Evolutionary conservation across 768 basidiomycete genomes (phyloP), one percentile per base, ranked within the genome.

Genomic region (Postia placenta): DNA sequence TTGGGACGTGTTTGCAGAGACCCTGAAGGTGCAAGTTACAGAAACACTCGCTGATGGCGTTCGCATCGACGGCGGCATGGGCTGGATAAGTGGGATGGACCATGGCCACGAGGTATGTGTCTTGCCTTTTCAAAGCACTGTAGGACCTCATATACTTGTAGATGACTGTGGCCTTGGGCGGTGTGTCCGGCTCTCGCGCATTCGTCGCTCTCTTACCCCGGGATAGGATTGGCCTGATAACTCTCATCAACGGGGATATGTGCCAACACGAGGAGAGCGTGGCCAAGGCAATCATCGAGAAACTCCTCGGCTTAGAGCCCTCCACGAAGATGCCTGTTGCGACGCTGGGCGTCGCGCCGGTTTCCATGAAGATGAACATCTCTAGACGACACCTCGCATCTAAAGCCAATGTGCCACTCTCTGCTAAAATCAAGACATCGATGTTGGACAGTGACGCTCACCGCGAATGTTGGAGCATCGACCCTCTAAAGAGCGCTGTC

Each of bases 61-160:
- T 11, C 48, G 58, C 1, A 11, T 20, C 4, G 36, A 5, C 0
- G 42, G 75, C 52, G 72, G 70, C 2, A 53, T 72, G 56, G 75
- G 75, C 5, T 76, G 74, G 74, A 26, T 15, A 30, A 62, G 69
- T 6, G 39, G 15, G 5, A 66, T 73, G 1, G 71, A 70, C 45
- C 61, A 58, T 1, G 74, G 69, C 0, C 69, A 73, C 45, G 68
- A 74, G 25, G 73, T 74, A 50, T 37, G 62, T 42, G 17, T n/a
- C n/a, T n/a, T n/a, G n/a, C n/a, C n/a, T n/a, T n/a, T n/a, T n/a
- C n/a, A n/a, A n/a, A 30, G 23, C 15, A 24, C 19, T 42, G 22
- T 24, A 19, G 6, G 3, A 7, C 30, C 30, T 15, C 15, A 11
- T 14, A 11, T 26, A 1, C 1, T 25, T 42, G 30, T 22, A n/a